These are phyloP conservation scores for Barnettozyma vustinii DNA, from an alignment of 805 yeast species.

Conservation along the genomic window DNA sequence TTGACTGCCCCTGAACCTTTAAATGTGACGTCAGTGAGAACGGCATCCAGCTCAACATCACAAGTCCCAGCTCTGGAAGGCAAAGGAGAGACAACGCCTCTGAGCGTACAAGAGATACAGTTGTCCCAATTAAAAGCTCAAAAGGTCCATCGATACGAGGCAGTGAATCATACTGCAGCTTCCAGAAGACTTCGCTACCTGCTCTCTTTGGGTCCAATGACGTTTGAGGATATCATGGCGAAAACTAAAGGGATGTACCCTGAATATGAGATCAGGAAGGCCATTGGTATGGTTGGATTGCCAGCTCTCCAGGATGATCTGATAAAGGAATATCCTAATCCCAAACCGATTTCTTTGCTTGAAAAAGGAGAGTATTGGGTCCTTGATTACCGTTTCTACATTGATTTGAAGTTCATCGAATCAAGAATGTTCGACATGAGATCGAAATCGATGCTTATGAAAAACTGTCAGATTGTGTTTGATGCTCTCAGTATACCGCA, in stretches of 20 bases:
- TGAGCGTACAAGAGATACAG: not conserved
- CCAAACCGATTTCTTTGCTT: slow-evolving; percentile 9
- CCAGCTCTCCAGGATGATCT: slow-evolving; percentile 15
- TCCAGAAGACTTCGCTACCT: slow-evolving; percentile 35
- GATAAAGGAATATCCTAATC: slow-evolving; percentile 26
- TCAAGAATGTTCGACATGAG: slow-evolving; percentile 8
- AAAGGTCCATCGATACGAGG: not conserved
- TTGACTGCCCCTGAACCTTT: not conserved
- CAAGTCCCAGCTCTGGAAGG: not conserved
- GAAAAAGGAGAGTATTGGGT: slow-evolving; percentile 29
- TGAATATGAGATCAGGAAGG: slow-evolving; percentile 24
- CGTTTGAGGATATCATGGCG: slow-evolving; percentile 27
- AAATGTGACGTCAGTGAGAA: not conserved
- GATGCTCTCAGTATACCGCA: slow-evolving; percentile 15
- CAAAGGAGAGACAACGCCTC: not conserved
- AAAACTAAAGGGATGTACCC: slow-evolving; percentile 24
- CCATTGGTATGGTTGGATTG: slow-evolving; percentile 27
- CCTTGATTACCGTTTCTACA: slow-evolving; percentile 32
- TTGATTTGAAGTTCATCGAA: slow-evolving; percentile 18
- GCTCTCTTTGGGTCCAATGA: slow-evolving; percentile 44
- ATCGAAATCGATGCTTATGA: slow-evolving; percentile 7
- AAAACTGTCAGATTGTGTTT: slow-evolving; percentile 16
- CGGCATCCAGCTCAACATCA: not conserved
- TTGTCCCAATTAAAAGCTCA: not conserved
- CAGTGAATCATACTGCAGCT: not conserved